Conservation (phyloP, 2,329 filamentous ascomycete genomes). For the Colletotrichum simmondsii region DNA sequence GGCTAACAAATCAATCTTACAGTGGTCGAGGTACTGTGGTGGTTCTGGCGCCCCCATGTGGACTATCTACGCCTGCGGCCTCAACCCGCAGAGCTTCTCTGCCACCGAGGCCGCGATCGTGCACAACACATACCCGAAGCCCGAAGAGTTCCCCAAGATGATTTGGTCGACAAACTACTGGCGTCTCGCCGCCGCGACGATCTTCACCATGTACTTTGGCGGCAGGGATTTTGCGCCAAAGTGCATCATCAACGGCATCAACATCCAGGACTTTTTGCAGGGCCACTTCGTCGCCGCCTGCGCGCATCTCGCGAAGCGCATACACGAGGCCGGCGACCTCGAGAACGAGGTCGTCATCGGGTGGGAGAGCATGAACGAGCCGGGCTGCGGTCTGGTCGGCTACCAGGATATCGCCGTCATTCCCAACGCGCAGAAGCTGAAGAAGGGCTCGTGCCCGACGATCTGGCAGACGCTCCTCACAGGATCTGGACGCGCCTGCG, state of each 20-base stretch:
- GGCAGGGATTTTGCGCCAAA: conserved; percentile 94
- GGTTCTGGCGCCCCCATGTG: conserved; percentile 97
- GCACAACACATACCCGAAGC: conserved; percentile 91
- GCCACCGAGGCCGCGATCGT: conserved; percentile 92
- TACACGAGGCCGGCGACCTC: conserved; percentile 89
- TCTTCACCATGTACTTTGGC: conserved; percentile 95
- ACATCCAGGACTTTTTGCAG: conserved; percentile 96
- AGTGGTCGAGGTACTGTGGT: conserved; percentile 95
- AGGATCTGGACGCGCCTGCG: conserved; percentile 89
- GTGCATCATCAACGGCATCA: conserved; percentile 92
- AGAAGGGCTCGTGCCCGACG: conserved; percentile 93
- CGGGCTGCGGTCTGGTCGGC: conserved; percentile 87
- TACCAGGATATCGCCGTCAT: conserved; percentile 84
- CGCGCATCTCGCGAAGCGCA: conserved; percentile 82
- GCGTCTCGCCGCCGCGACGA: conserved; percentile 85
- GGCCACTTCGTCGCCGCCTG: conserved; percentile 85
- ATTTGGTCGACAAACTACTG: conserved; percentile 99
- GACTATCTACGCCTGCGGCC: conserved; percentile 93
- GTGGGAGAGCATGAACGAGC: conserved; percentile 97
- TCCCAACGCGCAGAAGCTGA: conserved; percentile 87
- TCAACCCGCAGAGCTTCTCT: conserved; percentile 87
- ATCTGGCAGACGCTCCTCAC: conserved; percentile 94
- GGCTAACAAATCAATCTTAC: background rate
- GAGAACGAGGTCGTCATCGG: conserved; percentile 90
- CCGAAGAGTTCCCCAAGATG: conserved; percentile 94